Evolutionary conservation across 208 protist species (phyloP), one percentile per base, ranked within the genome.

Genomic region (Acanthamoeba lenticulata): DNA sequence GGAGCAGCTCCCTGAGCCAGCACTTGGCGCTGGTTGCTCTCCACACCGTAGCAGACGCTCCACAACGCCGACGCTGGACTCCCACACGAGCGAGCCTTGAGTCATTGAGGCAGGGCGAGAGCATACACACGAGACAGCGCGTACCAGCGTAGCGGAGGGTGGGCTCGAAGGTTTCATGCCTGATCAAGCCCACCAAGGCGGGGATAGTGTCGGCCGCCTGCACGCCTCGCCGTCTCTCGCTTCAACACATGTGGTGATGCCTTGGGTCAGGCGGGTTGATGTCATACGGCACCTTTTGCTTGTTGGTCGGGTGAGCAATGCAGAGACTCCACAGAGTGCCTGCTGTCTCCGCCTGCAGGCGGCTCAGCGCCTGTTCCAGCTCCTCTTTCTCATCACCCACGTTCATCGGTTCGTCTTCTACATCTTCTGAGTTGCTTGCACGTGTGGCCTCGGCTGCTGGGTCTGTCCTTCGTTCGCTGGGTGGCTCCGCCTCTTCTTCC

Each of bases 281-380:
- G n/a, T n/a, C n/a, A n/a, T n/a, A n/a, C n/a, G n/a, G n/a, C 29
- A 42, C 65, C 65, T 77, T 77, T 32, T 77, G 65, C 65, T 77
- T 77, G 65, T 77, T 77, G 34, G 65, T 27, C 4, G 65, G 65
- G 13, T 77, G 65, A 19, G 65, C 65, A 77, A 77, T 77, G 65
- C 65, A 77, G 24, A 77, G 34, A 24, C 65, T 77, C 65, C 65
- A 77, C 65, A 77, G 34, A 19, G 65, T 77, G 65, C 65, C 65
- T 15, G 65, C 65, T 77, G 65, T 32, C 36, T 77, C 65, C 0
- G 65, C 65, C 11, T 77, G 65, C 65, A 77, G 65, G 29, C 38
- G 19, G 65, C 65, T 77, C 65, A 77, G n/a, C 36, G 65, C 65
- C 29, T 34, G 65, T 19, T n/a, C 24, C 34, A 77, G 65, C 65